Conservation (phyloP, 306 rosid genomes). For the Echinosophora koreensis region DNA sequence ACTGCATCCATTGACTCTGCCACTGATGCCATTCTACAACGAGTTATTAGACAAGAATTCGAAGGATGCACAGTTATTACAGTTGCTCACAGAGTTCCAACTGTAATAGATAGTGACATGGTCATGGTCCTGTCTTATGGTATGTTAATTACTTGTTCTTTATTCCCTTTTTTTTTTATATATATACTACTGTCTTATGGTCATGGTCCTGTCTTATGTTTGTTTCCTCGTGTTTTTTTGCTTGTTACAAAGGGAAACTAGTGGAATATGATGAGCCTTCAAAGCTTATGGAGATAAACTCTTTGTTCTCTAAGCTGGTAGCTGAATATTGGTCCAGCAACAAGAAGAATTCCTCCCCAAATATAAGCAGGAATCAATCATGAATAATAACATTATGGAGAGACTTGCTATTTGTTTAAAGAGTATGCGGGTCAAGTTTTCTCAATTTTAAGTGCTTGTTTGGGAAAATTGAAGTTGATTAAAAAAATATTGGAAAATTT, state of each 20-base stretch:
- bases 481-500: no score
- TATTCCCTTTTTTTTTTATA: neutral
- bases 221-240: neutral
- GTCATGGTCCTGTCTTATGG: constrained; percentile 81
- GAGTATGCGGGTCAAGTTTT: no score
- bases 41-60: constrained; percentile 67
- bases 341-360: constrained; percentile 34
- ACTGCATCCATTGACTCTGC: constrained; percentile 78
- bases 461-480: no score
- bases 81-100: constrained; percentile 79
- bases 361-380: neutral
- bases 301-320: constrained; percentile 72
- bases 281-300: constrained; percentile 59
- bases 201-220: neutral
- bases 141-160: constrained; percentile 33
- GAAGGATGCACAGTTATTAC: constrained; percentile 63
- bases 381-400: neutral
- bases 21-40: constrained; percentile 65
- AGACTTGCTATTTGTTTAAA: no score
- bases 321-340: constrained; percentile 77
- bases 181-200: neutral
- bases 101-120: constrained; percentile 76
- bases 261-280: constrained; percentile 72
- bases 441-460: no score
- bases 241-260: constrained; percentile 53